Conservation (phyloP, 352 stramenopile species). For the Globisporangium alternatum region DNA sequence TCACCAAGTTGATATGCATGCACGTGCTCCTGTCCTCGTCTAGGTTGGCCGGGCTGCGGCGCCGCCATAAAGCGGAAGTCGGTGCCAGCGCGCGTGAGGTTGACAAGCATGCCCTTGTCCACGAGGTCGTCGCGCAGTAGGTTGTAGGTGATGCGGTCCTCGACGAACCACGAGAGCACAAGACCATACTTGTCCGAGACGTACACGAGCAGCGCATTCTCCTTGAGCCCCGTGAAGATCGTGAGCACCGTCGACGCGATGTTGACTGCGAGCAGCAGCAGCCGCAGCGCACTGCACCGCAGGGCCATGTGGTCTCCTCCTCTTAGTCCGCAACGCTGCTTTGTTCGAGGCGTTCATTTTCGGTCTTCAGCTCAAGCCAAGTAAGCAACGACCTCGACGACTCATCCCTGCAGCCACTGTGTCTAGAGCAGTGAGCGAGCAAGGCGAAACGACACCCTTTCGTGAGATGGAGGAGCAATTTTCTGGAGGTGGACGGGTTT, state of each 20-base stretch:
- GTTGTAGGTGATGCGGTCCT: conserved; percentile 15
- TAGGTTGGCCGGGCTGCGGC: conserved; percentile 28
- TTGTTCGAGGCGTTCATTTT: too few relatives aligned
- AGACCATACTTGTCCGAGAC: conserved; percentile 42
- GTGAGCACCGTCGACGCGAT: conserved; percentile 45
- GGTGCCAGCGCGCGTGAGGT: conserved; percentile 1
- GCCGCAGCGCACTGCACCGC: neutral
- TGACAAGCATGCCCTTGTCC: conserved; percentile 1
- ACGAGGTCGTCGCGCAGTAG: conserved; percentile 3
- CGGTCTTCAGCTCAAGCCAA: too few relatives aligned
- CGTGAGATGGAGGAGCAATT: too few relatives aligned
- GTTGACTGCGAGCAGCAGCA: conserved; percentile 32
- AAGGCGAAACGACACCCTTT: too few relatives aligned
- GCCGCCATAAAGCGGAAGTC: conserved; percentile 52
- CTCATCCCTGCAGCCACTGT: too few relatives aligned
- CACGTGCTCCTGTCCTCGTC: conserved; percentile 39
- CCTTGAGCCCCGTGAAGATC: conserved; percentile 44
- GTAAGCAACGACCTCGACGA: too few relatives aligned
- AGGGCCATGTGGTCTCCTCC: too few relatives aligned
- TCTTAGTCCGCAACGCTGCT: too few relatives aligned
- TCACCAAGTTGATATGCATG: conserved; percentile 39
- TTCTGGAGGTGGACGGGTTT: too few relatives aligned
- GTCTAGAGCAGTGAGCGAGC: too few relatives aligned
- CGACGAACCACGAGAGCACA: conserved; percentile 33
- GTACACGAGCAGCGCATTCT: conserved; percentile 51